phyloP scores from a whole-genome alignment of 129 eudicot species.

The Pulicaria dysenterica region DNA sequence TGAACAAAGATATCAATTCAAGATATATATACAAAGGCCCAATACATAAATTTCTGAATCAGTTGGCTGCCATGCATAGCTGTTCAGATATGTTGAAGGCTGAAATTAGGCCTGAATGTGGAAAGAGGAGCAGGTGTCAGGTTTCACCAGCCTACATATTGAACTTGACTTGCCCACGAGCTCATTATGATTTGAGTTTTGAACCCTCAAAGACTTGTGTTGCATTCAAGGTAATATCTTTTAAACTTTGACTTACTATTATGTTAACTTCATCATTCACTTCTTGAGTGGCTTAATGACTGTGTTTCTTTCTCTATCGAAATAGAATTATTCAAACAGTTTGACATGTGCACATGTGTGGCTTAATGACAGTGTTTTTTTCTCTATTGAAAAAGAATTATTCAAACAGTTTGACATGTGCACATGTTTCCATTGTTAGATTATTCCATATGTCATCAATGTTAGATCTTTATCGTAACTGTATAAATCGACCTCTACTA shows the following conservation, averaged over 20 bases:
- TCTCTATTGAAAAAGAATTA: background rate
- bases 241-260: constrained; percentile 3
- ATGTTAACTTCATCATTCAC: too few species aligned
- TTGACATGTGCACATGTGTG: background rate
- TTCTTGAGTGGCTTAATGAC: too few species aligned
- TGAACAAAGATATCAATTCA: constrained; percentile 74
- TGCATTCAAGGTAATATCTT: constrained; percentile 70
- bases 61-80: constrained; percentile 55
- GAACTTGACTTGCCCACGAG: constrained; percentile 77
- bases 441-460: background rate
- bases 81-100: constrained; percentile 41
- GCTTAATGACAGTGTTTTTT: too few species aligned
- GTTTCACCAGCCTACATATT: constrained; percentile 59
- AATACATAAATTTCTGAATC: constrained; percentile 73
- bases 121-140: constrained; percentile 58
- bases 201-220: constrained; percentile 69
- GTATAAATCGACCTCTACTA: background rate
- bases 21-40: constrained; percentile 77
- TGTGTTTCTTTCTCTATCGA: background rate
- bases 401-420: background rate
- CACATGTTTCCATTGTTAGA: background rate
- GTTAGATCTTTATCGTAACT: background rate
- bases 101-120: constrained; percentile 36
- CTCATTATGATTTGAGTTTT: constrained; percentile 69
- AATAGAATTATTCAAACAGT: background rate